Conservation (phyloP, 495 filamentous ascomycete genomes). For the Aspergillus saccharolyticus region DNA sequence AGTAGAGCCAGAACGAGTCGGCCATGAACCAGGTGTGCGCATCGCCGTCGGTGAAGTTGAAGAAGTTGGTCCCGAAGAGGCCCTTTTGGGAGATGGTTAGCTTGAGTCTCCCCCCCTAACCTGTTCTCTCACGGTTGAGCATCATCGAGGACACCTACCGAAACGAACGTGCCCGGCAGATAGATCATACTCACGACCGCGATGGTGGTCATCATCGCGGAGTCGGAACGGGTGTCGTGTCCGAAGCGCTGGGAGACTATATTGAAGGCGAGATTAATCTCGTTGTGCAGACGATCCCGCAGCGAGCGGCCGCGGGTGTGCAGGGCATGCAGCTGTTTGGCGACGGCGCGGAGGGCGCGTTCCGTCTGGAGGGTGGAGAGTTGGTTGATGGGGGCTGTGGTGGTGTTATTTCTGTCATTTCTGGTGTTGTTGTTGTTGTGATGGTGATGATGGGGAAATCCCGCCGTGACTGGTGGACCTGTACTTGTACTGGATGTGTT, state of each 20-base stretch:
- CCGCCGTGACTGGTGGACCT: no score
- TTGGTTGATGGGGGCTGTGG: background rate
- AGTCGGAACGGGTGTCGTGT: constrained; percentile 30
- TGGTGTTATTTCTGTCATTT: background rate
- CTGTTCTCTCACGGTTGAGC: no score
- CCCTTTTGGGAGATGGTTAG: constrained; percentile 11
- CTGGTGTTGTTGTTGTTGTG: background rate
- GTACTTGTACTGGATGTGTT: no score
- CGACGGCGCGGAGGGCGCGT: constrained; percentile 11
- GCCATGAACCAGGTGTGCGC: constrained; percentile 15
- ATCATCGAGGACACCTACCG: constrained; percentile 17
- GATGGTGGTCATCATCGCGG: constrained; percentile 30
- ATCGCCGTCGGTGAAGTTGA: constrained; percentile 18
- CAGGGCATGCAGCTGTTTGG: constrained; percentile 19
- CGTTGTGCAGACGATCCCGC: constrained; percentile 34
- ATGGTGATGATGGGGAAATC: no score
- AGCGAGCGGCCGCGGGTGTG: constrained; percentile 18
- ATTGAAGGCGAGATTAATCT: constrained; percentile 41
- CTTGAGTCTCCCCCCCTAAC: background rate
- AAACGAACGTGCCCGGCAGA: constrained; percentile 39
- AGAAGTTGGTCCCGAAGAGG: constrained; percentile 36
- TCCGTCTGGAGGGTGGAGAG: constrained; percentile 12
- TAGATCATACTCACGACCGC: constrained; percentile 32
- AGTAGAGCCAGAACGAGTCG: constrained; percentile 30
- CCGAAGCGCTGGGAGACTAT: constrained; percentile 31